phyloP scores from a whole-genome alignment of 2,329 filamentous ascomycete genomes.

The Phaeosphaeriaceae sp. region DNA sequence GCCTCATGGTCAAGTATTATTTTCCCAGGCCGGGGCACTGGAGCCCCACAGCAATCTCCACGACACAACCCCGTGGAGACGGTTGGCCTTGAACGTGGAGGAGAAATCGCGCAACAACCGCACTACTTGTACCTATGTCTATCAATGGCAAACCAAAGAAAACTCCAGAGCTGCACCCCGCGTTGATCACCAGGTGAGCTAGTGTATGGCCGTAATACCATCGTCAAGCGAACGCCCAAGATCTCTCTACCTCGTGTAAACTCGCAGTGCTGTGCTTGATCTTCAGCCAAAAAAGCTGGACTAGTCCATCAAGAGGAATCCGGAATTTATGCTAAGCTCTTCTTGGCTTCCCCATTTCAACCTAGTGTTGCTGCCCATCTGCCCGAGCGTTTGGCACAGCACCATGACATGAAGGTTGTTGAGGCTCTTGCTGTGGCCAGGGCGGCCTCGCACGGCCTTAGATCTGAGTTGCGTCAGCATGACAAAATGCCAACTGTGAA shows the following conservation, averaged over 20 bases:
- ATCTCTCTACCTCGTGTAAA: not conserved
- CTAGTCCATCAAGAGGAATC: slow-evolving; percentile 7
- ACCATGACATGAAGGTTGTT: slow-evolving; percentile 16
- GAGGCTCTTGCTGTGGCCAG: slow-evolving; percentile 17
- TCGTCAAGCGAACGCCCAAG: not conserved
- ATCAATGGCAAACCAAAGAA: not conserved
- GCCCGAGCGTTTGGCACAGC: slow-evolving; percentile 11
- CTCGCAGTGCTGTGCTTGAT: not conserved
- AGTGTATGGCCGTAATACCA: too few species aligned
- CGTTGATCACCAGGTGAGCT: not conserved
- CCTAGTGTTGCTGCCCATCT: not conserved
- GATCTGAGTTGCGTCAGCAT: slow-evolving; percentile 5
- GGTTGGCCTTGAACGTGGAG: slow-evolving; percentile 14
- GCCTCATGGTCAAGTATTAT: slow-evolving; percentile 30
- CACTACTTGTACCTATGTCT: not conserved
- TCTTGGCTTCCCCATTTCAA: not conserved
- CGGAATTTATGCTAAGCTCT: slow-evolving; percentile 5
- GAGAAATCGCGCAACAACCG: not conserved
- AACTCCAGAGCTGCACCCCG: slow-evolving; percentile 6
- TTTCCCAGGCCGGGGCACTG: slow-evolving; percentile 4
- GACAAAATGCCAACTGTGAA: not conserved
- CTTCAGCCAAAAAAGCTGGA: not conserved
- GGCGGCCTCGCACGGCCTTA: slow-evolving; percentile 14
- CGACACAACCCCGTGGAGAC: slow-evolving; percentile 32
- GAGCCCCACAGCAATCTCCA: slow-evolving; percentile 31